Conservation (phyloP, 345 rosid species). For the Cardamine resedifolia region DNA sequence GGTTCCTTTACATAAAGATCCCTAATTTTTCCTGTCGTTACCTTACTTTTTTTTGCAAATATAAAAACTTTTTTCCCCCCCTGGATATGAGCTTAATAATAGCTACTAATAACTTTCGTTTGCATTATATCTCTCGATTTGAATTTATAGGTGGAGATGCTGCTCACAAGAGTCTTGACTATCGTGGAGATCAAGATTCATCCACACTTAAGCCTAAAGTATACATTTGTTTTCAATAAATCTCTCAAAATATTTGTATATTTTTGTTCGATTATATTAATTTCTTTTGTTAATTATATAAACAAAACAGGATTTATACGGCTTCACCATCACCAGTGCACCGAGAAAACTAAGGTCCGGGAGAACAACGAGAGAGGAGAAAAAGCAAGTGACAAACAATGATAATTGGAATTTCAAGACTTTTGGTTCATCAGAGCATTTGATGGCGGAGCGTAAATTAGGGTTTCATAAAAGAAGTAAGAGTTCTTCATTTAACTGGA, state of each 20-base stretch:
- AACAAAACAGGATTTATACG: too few relatives aligned
- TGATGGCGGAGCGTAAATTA: constrained; percentile 20
- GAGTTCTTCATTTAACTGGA: constrained; percentile 29
- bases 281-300: too few relatives aligned
- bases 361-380: constrained; percentile 5
- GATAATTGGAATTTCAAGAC: background rate
- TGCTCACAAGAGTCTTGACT: constrained; percentile 14
- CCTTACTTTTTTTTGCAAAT: background rate
- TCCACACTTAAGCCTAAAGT: background rate
- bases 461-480: constrained; percentile 30
- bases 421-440: constrained; percentile 2
- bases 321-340: background rate
- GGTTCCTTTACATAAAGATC: constrained; percentile 30
- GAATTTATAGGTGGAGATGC: constrained; percentile 19
- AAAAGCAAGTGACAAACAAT: constrained; percentile 9
- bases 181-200: background rate
- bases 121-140: background rate
- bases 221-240: background rate
- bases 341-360: constrained; percentile 18
- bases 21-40: background rate
- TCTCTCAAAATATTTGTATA: background rate
- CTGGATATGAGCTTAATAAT: background rate
- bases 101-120: background rate
- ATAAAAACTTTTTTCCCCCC: background rate
- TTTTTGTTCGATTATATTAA: too few relatives aligned